Conservation (phyloP, 495 filamentous ascomycete species). For the Lophiotrema nucula region DNA sequence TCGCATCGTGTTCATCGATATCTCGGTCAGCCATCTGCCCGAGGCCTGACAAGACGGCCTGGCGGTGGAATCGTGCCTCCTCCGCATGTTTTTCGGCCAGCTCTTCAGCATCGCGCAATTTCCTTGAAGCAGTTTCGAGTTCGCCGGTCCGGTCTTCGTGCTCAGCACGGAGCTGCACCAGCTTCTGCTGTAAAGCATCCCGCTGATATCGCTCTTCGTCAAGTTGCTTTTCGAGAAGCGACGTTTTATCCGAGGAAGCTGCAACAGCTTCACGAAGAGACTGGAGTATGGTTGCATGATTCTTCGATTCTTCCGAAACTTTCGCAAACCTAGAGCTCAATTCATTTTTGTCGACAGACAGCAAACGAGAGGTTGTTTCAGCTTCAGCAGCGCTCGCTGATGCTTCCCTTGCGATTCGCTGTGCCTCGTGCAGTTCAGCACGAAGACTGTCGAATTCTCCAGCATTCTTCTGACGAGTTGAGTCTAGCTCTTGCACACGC, state of each 20-base stretch:
- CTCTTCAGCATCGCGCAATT: slow-evolving; percentile 84
- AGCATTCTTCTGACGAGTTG: slow-evolving; percentile 73
- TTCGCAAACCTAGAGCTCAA: slow-evolving; percentile 68
- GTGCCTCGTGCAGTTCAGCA: slow-evolving; percentile 74
- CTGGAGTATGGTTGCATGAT: slow-evolving; percentile 68
- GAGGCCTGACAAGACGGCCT: slow-evolving; percentile 79
- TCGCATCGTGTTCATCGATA: slow-evolving; percentile 51
- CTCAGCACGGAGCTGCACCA: slow-evolving; percentile 75
- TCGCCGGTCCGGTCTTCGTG: slow-evolving; percentile 82
- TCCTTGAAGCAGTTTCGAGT: slow-evolving; percentile 69
- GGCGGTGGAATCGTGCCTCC: slow-evolving; percentile 82
- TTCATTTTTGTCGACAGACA: slow-evolving; percentile 82
- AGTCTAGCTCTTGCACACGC: slow-evolving; percentile 77
- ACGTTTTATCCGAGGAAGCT: slow-evolving; percentile 71
- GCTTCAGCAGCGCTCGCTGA: slow-evolving; percentile 73
- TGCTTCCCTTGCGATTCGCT: slow-evolving; percentile 75
- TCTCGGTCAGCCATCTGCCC: slow-evolving; percentile 63
- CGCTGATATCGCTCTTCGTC: slow-evolving; percentile 78
- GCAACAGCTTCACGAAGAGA: slow-evolving; percentile 76
- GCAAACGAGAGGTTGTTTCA: slow-evolving; percentile 64
- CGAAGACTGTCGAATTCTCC: slow-evolving; percentile 81
- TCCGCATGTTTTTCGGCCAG: slow-evolving; percentile 81
- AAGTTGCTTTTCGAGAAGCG: slow-evolving; percentile 73
- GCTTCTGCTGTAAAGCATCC: slow-evolving; percentile 74
- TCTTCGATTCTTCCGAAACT: slow-evolving; percentile 61